Percentiles rank a stretch among this genome's conserved stretches.
Conservation (phyloP, 805 yeast genomes). For the Candida methanosorbosa region DNA sequence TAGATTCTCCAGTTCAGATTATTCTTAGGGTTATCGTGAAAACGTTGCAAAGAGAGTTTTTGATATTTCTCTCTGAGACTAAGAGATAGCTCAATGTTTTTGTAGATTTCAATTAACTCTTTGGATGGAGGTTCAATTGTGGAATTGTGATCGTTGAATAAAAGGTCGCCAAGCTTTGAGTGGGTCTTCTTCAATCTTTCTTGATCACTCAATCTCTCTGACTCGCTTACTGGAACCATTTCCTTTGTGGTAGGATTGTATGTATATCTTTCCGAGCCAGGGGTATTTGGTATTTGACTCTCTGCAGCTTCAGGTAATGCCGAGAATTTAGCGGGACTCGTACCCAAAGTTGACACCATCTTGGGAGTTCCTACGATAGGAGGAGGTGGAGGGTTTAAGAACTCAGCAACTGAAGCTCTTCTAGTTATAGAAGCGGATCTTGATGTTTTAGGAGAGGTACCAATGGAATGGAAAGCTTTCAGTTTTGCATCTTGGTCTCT, state of each 20-base stretch:
- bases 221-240: conserved; percentile 8
- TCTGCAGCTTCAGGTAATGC: not conserved
- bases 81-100: conserved; percentile 58
- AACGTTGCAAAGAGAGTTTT: conserved; percentile 59
- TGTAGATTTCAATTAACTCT: conserved; percentile 56
- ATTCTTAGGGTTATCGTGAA: conserved; percentile 81
- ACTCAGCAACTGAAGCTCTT: conserved; percentile 27
- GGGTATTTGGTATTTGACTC: too few species aligned
- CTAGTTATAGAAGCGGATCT: conserved; percentile 19
- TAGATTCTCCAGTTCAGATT: conserved; percentile 64
- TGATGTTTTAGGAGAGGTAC: conserved; percentile 19
- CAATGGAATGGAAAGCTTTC: conserved; percentile 44
- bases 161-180: conserved; percentile 36
- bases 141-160: conserved; percentile 38
- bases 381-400: conserved; percentile 30
- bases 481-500: conserved; percentile 62
- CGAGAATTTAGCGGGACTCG: not conserved
- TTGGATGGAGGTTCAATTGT: conserved; percentile 54
- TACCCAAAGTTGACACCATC: conserved; percentile 18
- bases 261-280: conserved; percentile 8
- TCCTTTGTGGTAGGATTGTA: conserved; percentile 22
- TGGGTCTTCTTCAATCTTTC: conserved; percentile 11
- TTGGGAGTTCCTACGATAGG: conserved; percentile 23
- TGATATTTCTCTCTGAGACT: conserved; percentile 72
- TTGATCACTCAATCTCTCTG: not conserved